Base-by-base conservation (phyloP, 108 stramenopile genomes). In the Pseudonitzschia multistriata region DNA sequence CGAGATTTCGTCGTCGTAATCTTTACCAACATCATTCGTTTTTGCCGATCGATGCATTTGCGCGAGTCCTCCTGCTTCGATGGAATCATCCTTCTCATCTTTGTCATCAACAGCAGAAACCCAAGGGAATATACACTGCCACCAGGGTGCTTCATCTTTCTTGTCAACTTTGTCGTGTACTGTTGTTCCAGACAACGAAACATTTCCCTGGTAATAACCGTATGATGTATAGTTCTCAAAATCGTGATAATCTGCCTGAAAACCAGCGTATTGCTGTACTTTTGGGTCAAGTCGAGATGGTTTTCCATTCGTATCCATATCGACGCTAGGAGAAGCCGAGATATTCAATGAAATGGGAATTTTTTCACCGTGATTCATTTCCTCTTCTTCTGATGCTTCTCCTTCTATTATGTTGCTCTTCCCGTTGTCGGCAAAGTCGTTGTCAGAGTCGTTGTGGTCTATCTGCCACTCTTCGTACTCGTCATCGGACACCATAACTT, bases 51-150 rank as follows among this genome's bases (percentile, higher is more conserved):
- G 25, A 24, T 67, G 11, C 31, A 48, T 48, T 29, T 60, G 8
- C 48, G 42, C 22, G 21, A 59, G 10, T 15, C 37, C 27, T 24
- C 28, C 24, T 25, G 49, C 29, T 6, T 14, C n/a, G 40, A 42
- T 48, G 30, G 55, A 66, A 15, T 75, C 59, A 17, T 34, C 50
- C 67, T 33, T 64, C 31, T 70, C 64, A 3, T 65, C 66, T 3
- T 25, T 47, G 2, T 50, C 24, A 27, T 67, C 40, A 0, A 21
- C 28, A 2, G 30, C 1, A 45, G 21, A 8, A 53, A 49, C 50
- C 77, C 77, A 79, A 31, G 78, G 78, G 39, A 73, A 69, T 7
- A 77, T 47, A 62, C 74, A 75, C 27, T 57, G 50, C 74, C 74
- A 75, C 35, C 65, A 68, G 8, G 62, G 30, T 28, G 5, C 10